Conservation (phyloP, 768 basidiomycete genomes). For the Suillus discolor region DNA sequence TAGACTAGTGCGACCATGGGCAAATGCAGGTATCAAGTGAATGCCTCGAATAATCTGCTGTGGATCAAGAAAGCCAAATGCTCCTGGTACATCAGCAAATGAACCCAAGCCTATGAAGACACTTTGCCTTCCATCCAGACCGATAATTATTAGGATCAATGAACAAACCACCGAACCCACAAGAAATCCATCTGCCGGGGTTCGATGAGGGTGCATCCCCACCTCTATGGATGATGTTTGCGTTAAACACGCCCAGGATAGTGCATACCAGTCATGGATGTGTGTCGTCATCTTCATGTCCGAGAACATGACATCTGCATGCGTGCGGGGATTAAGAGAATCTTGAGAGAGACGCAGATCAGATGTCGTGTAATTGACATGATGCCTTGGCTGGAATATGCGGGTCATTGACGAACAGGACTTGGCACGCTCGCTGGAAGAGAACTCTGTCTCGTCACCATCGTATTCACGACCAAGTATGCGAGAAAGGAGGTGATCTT, state of each 20-base stretch:
- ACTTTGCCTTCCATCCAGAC: conserved; percentile 28
- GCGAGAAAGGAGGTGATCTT: conserved; percentile 15
- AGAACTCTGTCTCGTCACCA: conserved; percentile 17
- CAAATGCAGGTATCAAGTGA: conserved; percentile 25
- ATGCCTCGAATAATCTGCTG: conserved; percentile 12
- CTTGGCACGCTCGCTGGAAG: conserved; percentile 16
- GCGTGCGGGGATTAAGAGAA: conserved; percentile 34
- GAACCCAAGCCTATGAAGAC: conserved; percentile 38
- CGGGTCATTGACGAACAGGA: too few relatives aligned
- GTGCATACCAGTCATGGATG: conserved; percentile 43
- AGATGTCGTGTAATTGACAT: conserved; percentile 16
- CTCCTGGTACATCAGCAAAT: not conserved
- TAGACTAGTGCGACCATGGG: conserved; percentile 12
- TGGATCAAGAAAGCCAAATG: conserved; percentile 22
- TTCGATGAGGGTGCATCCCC: not conserved
- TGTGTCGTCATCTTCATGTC: conserved; percentile 18
- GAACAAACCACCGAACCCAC: conserved; percentile 30
- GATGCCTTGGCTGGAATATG: too few relatives aligned
- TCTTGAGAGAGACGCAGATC: conserved; percentile 36
- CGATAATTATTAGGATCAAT: conserved; percentile 16
- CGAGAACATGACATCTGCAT: not conserved
- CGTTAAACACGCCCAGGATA: conserved; percentile 21
- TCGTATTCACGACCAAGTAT: conserved; percentile 4
- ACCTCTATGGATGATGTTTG: not conserved
- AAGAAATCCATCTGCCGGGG: conserved; percentile 27